A percentile compares a stretch with the other conserved stretches of the same genome.
Conservation (phyloP, 23 red algal genomes). For the Gracilaria caudata region DNA sequence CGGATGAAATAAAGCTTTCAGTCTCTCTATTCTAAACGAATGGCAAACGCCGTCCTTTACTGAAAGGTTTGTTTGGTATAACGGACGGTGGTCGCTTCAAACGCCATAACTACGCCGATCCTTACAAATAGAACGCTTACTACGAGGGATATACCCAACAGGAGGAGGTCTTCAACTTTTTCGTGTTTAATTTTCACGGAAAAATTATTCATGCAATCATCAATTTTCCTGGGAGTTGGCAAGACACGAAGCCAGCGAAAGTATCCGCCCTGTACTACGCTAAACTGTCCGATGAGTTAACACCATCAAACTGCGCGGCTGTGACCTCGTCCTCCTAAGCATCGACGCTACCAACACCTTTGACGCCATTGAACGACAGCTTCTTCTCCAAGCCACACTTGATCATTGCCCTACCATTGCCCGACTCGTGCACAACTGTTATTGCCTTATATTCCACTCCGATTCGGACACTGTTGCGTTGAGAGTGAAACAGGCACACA, state of each 20-base stretch:
- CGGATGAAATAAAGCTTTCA: background rate
- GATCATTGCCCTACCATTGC: background rate
- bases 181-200: background rate
- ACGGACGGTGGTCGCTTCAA: conserved; percentile 9
- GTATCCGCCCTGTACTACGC: background rate
- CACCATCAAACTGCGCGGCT: background rate
- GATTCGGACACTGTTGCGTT: background rate
- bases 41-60: background rate
- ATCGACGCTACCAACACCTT: conserved; percentile 27
- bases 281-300: background rate
- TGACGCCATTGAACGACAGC: conserved; percentile 6
- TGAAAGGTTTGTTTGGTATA: conserved; percentile 31
- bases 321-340: background rate
- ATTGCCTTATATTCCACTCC: background rate
- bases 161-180: background rate
- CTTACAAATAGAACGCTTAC: background rate
- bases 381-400: background rate
- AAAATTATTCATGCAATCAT: background rate
- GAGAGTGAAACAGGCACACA: conserved; percentile 14
- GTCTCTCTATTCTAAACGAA: background rate
- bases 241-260: background rate
- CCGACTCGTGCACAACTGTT: conserved; percentile 23
- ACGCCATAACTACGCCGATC: conserved; percentile 33
- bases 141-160: background rate
- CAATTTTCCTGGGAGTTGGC: background rate